A percentile compares a stretch with the other conserved stretches of the same genome.
Evolutionary conservation across 1,284 basidiomycete species (phyloP).

Genomic region (Retiboletus fuscus): DNA sequence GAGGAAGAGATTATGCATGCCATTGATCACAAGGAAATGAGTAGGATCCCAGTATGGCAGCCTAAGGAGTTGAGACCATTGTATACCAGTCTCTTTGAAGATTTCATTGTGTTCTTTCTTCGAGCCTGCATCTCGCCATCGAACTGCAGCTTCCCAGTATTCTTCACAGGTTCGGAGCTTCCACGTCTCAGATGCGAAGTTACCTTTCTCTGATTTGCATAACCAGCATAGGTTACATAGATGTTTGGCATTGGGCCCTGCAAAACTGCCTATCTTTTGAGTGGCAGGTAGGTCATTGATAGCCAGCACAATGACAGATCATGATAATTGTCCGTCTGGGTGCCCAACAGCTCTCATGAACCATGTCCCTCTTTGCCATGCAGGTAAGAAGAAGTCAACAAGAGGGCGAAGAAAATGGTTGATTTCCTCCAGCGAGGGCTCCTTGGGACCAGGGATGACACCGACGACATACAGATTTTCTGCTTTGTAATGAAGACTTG

Average conservation of each 20-base stretch:
- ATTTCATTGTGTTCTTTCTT: not conserved
- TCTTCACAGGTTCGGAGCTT: not conserved
- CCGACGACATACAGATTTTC: too few relatives aligned
- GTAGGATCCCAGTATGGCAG: too few relatives aligned
- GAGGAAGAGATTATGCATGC: not conserved
- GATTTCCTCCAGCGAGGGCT: too few relatives aligned
- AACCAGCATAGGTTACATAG: slow-evolving; percentile 6
- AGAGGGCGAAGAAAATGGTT: not conserved
- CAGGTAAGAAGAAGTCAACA: slow-evolving; percentile 1
- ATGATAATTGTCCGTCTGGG: not conserved
- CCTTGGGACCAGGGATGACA: too few relatives aligned
- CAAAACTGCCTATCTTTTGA: not conserved
- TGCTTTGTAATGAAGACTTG: too few relatives aligned
- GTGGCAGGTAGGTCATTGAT: not conserved
- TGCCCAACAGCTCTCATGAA: not conserved
- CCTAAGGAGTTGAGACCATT: too few relatives aligned
- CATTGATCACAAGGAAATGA: too few relatives aligned
- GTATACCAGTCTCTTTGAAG: slow-evolving; percentile 2
- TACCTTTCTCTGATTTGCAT: not conserved
- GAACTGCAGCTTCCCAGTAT: not conserved
- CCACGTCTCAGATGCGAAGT: not conserved
- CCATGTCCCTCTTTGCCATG: not conserved
- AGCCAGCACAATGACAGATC: not conserved
- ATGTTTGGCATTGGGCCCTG: not conserved
- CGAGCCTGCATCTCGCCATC: not conserved